Conservation (phyloP, 495 filamentous ascomycete genomes). For the Hapsidospora chrysogenum region DNA sequence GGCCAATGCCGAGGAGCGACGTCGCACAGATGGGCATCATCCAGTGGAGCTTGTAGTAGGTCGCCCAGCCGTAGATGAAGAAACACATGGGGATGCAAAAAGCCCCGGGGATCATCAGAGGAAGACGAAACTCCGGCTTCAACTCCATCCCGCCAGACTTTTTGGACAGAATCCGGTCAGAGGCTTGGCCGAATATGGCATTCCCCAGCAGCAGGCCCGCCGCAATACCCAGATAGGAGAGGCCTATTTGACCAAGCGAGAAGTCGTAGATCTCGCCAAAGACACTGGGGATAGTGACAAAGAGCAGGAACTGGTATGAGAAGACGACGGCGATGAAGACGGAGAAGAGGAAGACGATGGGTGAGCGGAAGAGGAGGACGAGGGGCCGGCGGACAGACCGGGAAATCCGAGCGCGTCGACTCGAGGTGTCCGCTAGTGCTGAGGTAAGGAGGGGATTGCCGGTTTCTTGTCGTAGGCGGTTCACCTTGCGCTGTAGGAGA, state of each 20-base stretch:
- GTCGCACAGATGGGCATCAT: constrained; percentile 34
- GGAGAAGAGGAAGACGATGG: constrained; percentile 35
- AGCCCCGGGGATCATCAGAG: constrained; percentile 37
- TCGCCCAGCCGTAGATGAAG: constrained; percentile 60
- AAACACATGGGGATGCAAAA: constrained; percentile 45
- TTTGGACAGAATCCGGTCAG: constrained; percentile 42
- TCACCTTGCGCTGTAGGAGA: constrained; percentile 39
- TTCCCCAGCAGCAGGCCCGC: constrained; percentile 49
- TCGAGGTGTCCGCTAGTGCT: constrained; percentile 16
- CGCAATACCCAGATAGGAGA: constrained; percentile 53
- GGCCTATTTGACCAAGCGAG: constrained; percentile 39
- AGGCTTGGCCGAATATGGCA: constrained; percentile 44
- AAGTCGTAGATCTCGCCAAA: constrained; percentile 43
- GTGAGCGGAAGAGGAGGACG: constrained; percentile 37
- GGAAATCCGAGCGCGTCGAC: background rate
- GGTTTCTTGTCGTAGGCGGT: constrained; percentile 42
- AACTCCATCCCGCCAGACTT: constrained; percentile 12
- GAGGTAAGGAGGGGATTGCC: constrained; percentile 35
- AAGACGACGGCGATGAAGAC: constrained; percentile 43
- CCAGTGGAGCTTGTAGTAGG: constrained; percentile 46
- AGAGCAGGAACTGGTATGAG: constrained; percentile 57
- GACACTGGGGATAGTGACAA: constrained; percentile 49
- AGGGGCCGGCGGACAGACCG: constrained; percentile 24
- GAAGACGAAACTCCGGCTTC: constrained; percentile 58
- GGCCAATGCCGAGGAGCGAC: background rate